Percentiles rank a stretch among this genome's conserved stretches.
phyloP scores from a whole-genome alignment of 306 rosid genomes.

The Prunus mongolica region DNA sequence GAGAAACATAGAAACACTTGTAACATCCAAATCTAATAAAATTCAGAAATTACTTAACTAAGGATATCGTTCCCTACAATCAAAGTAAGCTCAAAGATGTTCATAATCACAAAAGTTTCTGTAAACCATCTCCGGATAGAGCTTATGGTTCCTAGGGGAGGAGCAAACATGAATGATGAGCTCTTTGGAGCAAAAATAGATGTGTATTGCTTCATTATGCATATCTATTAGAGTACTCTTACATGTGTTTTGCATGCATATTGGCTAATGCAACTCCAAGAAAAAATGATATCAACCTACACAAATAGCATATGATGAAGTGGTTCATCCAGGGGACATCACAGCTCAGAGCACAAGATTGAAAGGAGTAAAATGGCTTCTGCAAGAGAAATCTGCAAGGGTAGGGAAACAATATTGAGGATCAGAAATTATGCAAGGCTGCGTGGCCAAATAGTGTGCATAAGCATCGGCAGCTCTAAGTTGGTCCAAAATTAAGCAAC shows the following conservation, averaged over 20 bases:
- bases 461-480: conserved; percentile 38
- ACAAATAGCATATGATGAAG: conserved; percentile 48
- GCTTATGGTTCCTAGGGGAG: conserved; percentile 11
- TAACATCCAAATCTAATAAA: conserved; percentile 4
- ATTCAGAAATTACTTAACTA: conserved; percentile 1
- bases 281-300: conserved; percentile 43
- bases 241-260: background rate
- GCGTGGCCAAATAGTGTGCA: conserved; percentile 38
- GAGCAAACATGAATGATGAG: conserved; percentile 11
- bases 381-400: conserved; percentile 69
- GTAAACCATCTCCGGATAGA: background rate
- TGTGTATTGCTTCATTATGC: background rate
- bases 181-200: background rate
- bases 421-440: conserved; percentile 50
- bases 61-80: background rate
- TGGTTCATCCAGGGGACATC: conserved; percentile 53
- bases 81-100: background rate
- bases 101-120: conserved; percentile 4
- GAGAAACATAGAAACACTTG: background rate
- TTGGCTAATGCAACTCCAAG: conserved; percentile 1
- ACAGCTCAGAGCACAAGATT: conserved; percentile 56
- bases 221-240: background rate
- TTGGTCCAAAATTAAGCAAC: conserved; percentile 27
- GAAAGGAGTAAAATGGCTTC: conserved; percentile 58
- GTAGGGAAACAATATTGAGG: conserved; percentile 53